Conservation (phyloP, 305 asterid genomes). For the Solanum chacoense region DNA sequence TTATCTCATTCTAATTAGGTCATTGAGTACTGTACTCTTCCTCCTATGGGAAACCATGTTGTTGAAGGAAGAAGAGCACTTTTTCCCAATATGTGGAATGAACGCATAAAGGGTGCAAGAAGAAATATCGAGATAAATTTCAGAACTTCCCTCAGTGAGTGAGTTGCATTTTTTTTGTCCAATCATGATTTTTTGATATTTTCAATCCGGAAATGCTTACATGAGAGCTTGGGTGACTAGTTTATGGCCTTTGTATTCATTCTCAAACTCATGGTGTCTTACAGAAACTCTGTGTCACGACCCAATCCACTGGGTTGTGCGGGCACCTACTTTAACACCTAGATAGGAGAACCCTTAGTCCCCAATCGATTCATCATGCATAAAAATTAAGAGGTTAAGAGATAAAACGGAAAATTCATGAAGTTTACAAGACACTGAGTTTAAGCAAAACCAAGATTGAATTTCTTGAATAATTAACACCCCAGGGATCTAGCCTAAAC, state of each 20-base stretch:
- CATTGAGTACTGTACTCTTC: conserved; percentile 86
- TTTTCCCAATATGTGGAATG: conserved; percentile 93
- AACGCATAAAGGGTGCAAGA: conserved; percentile 88
- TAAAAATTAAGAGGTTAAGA: no score
- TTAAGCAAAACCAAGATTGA: no score
- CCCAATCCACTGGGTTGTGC: no score
- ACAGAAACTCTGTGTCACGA: not conserved
- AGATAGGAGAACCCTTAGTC: no score
- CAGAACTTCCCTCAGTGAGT: conserved; percentile 1
- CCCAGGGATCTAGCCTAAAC: no score
- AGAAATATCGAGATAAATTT: conserved; percentile 80
- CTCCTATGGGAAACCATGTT: conserved; percentile 74
- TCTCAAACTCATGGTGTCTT: not conserved
- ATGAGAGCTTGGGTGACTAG: not conserved
- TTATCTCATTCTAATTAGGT: conserved; percentile 43
- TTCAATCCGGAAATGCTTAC: not conserved
- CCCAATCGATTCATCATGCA: no score
- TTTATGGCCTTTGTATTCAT: not conserved
- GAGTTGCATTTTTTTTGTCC: not conserved
- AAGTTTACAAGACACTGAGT: no score
- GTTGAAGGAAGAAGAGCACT: conserved; percentile 81
- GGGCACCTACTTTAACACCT: no score
- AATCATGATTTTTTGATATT: not conserved
- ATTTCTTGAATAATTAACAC: no score
- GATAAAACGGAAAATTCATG: no score